Base-by-base conservation (phyloP, 129 eudicot species). In the sunflower (Helianthus annuus) region DNA sequence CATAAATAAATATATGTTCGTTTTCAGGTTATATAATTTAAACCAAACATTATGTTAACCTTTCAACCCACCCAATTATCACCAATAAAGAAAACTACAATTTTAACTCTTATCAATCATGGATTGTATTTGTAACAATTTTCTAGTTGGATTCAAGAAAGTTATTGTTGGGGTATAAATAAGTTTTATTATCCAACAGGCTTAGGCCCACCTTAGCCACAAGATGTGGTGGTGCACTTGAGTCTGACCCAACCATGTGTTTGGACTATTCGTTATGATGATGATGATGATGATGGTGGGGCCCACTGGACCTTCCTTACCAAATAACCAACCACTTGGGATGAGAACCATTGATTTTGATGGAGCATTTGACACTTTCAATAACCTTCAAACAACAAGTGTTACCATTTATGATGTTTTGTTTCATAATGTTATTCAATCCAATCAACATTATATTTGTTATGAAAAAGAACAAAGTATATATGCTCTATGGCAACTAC, bases 181-280 rank as follows among this genome's bases (percentile, higher is more conserved):
- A 36, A n/a, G 19, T 46, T 72, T 15, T 60, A 36, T 60, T 60
- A 72, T 38, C 49, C 7, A 59, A 72, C 16, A 72, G 13, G 32
- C 29, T 46, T 49, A 78, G 81, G 81, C 68, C 72, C 77, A 63
- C 82, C 72, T 78, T 78, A 78, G 77, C 82, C 53, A 70, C 4
- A 78, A 29, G 40, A n/a, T 12, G 39, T 77, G 67, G 39, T 77
- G 67, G 76, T 78, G 72, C 77, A 78, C 32, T 54, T 71, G 77
- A 51, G 67, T 54, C 72, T 70, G 72, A 54, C 72, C 77, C 36
- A 70, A 54, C 77, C 77, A 78, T 71, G 77, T 78, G 82, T 71
- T 67, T 22, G 69, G 74, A 17, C 68, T 14, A 34, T 34, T 34
- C 5, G 52, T 42, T 7, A 38, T 75, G 24, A 57, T 66, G 67